Evolutionary conservation across 192 early-diverging fungal genomes (phyloP), one percentile per base, ranked within the genome.

Genomic region (Coemansia sp.): DNA sequence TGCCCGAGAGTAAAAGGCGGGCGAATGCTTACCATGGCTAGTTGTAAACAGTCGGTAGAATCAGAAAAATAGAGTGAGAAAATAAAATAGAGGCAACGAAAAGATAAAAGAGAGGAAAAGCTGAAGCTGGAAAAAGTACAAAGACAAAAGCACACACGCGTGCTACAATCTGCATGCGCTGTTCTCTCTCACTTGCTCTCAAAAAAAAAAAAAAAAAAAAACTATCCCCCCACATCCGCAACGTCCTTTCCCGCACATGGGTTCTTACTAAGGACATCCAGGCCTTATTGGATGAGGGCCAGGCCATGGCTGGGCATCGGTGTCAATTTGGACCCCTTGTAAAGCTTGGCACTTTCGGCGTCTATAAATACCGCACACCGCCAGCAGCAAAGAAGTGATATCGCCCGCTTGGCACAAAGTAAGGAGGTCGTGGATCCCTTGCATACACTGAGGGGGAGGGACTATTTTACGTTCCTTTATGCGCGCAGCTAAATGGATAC

Each of bases 11-110:
- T 9, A 42, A 42, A 5, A 11, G 23, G n/a, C 55, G 27, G 4
- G 31, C 9, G 37, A 44, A 29, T 32, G 59, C 72, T 63, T 74
- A 74, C 72, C 72, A 74, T 74, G 63, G 63, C 59, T 48, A 58
- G 29, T 32, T 50, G 63, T 66, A 45, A 66, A 6, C 31, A 27
- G 57, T 61, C 34, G 32, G n/a, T 60, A 44, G 64, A 68, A 44
- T 60, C 27, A 66, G 34, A 74, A 57, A 59, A 67, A 50, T n/a
- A 48, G 46, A 68, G 37, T 46, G 41, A 48, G 45, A 65, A 60
- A 46, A 12, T 27, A 34, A 17, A 37, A 66, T 14, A 37, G 57
- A 62, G 17, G 3, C 14, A 48, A 25, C 12, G 12, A 39, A 51
- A 29, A 61, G 19, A 58, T 15, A 7, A 44, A 66, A 48, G 29